phyloP scores from a whole-genome alignment of 169 alveolate species.

The Perkinsus chesapeaki region DNA sequence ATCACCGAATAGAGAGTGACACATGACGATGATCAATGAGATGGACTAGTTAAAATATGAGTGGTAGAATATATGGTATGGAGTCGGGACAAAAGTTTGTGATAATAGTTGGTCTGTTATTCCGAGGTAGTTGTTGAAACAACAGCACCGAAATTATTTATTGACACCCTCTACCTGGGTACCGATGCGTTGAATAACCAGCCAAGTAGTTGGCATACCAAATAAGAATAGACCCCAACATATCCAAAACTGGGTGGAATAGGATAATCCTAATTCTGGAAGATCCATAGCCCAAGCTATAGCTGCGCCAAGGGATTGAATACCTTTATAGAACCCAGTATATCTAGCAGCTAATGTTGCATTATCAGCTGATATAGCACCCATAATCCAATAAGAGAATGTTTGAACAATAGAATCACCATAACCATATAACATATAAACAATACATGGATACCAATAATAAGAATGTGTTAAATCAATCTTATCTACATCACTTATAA shows the following conservation, averaged over 20 bases:
- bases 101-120: no score
- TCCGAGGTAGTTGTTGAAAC: no score
- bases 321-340: constrained; percentile 10
- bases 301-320: constrained; percentile 12
- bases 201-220: background rate
- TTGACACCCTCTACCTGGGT: no score
- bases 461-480: background rate
- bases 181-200: background rate
- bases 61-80: no score
- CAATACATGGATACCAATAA: background rate
- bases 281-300: constrained; percentile 5
- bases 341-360: background rate
- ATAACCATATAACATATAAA: background rate
- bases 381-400: constrained; percentile 9
- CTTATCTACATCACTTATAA: background rate
- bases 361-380: background rate
- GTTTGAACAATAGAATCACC: constrained; percentile 7
- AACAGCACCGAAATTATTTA: no score
- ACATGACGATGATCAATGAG: no score
- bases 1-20: no score
- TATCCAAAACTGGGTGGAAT: background rate
- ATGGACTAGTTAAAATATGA: no score
- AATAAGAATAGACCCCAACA: background rate
- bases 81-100: no score
- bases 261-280: background rate